Evolutionary conservation across 176 grass and related monocot genomes (phyloP).

Genomic region (Hordeum marinum): DNA sequence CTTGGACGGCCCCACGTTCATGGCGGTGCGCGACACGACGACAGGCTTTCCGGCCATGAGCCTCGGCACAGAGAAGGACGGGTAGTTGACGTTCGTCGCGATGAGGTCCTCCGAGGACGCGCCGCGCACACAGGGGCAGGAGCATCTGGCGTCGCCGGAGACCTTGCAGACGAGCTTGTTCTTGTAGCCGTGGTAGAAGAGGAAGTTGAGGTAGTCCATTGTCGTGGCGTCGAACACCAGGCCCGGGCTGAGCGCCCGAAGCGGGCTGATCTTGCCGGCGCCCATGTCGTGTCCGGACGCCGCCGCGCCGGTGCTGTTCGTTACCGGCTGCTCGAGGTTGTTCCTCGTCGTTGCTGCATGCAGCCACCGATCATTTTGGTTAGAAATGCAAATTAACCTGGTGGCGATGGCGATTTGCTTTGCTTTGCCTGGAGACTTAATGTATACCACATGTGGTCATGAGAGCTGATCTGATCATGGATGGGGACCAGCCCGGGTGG

Average conservation of each 20-base stretch:
- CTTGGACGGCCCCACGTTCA: constrained; percentile 53
- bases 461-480: constrained; percentile 93
- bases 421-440: not conserved
- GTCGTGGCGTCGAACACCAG: constrained; percentile 77
- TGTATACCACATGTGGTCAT: constrained; percentile 80
- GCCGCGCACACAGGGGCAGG: constrained; percentile 14
- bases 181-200: constrained; percentile 77
- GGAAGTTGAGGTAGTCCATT: constrained; percentile 73
- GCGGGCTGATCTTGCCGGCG: constrained; percentile 56
- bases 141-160: constrained; percentile 42
- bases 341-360: constrained; percentile 50
- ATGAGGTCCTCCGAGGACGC: constrained; percentile 60
- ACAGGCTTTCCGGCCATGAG: constrained; percentile 29
- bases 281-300: too few species aligned
- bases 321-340: constrained; percentile 59
- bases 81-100: constrained; percentile 68
- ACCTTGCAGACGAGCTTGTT: constrained; percentile 57
- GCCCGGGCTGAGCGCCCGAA: constrained; percentile 81
- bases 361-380: not conserved
- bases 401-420: not conserved
- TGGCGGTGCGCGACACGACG: constrained; percentile 52
- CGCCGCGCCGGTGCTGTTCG: too few species aligned
- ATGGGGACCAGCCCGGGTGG: constrained; percentile 67
- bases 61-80: constrained; percentile 60
- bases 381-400: not conserved